Conservation (phyloP, 2,329 filamentous ascomycete genomes). For the Zelopaecilomyces penicillatus region DNA sequence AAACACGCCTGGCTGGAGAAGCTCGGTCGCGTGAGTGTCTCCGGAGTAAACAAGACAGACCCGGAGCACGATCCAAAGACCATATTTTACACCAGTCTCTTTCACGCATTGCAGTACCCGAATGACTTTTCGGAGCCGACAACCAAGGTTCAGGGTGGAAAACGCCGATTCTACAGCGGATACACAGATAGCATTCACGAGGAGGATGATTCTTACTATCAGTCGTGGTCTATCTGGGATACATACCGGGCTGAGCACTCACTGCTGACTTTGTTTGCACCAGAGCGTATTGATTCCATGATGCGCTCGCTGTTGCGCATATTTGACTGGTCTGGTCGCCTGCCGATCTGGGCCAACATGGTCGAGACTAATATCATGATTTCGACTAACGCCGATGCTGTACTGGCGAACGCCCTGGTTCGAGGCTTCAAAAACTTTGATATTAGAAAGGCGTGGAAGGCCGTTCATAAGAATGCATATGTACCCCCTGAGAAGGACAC, state of each 20-base stretch:
- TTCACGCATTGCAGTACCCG: constrained; percentile 39
- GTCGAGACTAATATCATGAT: constrained; percentile 45
- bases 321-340: constrained; percentile 36
- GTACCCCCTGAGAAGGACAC: constrained; percentile 35
- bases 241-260: constrained; percentile 40
- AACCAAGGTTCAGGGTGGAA: constrained; percentile 9
- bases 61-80: constrained; percentile 32
- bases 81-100: constrained; percentile 38
- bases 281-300: constrained; percentile 38
- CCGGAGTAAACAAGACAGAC: constrained; percentile 33
- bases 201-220: constrained; percentile 37
- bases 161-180: constrained; percentile 34
- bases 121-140: constrained; percentile 38
- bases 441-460: constrained; percentile 33
- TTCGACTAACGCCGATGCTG: constrained; percentile 38
- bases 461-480: constrained; percentile 36
- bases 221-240: constrained; percentile 44
- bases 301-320: constrained; percentile 36
- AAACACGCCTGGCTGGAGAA: constrained; percentile 38
- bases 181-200: constrained; percentile 37
- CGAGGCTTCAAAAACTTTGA: constrained; percentile 35
- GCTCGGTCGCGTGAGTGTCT: constrained; percentile 32
- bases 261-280: constrained; percentile 35
- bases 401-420: constrained; percentile 37
- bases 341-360: constrained; percentile 42